Evolutionary conservation across 495 filamentous ascomycete species (phyloP).

Genomic region (Tuber magnatum): DNA sequence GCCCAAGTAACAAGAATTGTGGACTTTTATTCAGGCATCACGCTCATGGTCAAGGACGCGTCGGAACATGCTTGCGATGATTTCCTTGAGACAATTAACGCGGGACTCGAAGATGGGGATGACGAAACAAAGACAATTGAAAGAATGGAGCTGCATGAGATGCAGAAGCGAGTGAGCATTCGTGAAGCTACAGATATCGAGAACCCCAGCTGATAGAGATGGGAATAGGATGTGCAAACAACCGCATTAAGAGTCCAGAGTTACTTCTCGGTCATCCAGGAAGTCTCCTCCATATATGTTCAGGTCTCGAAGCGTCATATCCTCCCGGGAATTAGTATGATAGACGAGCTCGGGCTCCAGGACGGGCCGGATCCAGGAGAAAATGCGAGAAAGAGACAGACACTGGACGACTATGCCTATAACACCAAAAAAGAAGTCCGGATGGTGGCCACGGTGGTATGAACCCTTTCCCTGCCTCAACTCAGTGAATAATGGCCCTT

Average conservation of each 20-base stretch:
- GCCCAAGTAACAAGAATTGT: background rate
- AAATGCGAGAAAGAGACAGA: background rate
- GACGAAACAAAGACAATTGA: background rate
- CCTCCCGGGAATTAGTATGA: conserved; percentile 10
- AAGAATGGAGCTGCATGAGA: background rate
- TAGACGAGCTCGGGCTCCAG: conserved; percentile 5
- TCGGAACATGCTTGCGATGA: conserved; percentile 1
- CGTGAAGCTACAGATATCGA: background rate
- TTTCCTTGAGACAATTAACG: background rate
- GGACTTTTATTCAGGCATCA: background rate
- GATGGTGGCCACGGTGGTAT: background rate
- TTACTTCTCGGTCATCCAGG: conserved; percentile 6
- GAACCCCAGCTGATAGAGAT: background rate
- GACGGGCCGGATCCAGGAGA: background rate
- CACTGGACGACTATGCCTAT: background rate
- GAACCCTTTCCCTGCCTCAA: background rate
- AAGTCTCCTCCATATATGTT: conserved; percentile 7
- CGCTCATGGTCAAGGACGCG: background rate
- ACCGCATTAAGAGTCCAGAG: conserved; percentile 4
- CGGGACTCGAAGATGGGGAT: background rate
- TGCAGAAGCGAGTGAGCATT: conserved; percentile 1
- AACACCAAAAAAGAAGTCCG: background rate
- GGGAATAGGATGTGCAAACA: background rate
- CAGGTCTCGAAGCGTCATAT: conserved; percentile 10
- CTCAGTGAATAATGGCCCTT: background rate